These are phyloP conservation scores for Waitea zeae DNA, from an alignment of 1,284 basidiomycete species.

Conservation along the genomic window DNA sequence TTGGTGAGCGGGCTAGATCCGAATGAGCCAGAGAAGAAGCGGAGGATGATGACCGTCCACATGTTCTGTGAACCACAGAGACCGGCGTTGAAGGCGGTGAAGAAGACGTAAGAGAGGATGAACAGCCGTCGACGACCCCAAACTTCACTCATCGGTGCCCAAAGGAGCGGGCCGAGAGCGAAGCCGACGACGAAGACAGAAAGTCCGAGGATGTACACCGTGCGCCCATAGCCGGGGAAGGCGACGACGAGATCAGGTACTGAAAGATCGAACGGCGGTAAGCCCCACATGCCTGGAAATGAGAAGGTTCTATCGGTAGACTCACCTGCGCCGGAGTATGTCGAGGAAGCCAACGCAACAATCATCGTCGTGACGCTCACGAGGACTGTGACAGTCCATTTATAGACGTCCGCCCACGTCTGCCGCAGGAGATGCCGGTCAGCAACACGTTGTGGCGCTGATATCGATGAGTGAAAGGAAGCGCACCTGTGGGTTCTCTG, in stretches of 20 bases:
- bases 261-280: too few species aligned
- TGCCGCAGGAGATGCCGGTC: too few species aligned
- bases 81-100: neutral
- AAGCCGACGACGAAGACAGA: neutral
- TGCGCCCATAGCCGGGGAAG: neutral
- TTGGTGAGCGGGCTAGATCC: neutral
- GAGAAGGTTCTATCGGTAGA: too few species aligned
- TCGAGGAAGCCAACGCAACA: neutral
- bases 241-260: too few species aligned
- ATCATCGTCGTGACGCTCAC: neutral
- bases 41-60: neutral
- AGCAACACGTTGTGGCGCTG: too few species aligned
- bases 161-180: constrained; percentile 1
- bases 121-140: neutral
- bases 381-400: neutral
- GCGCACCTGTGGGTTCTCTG: neutral
- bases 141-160: constrained; percentile 1
- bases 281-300: too few species aligned
- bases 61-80: constrained; percentile 1
- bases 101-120: constrained; percentile 2
- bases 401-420: neutral
- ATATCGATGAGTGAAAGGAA: neutral
- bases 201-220: neutral
- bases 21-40: neutral
- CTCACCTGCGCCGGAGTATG: neutral